A percentile compares a stretch with the other conserved stretches of the same genome.
Evolutionary conservation across 208 protist genomes (phyloP).

Genomic region (Zelonia costaricensis): DNA sequence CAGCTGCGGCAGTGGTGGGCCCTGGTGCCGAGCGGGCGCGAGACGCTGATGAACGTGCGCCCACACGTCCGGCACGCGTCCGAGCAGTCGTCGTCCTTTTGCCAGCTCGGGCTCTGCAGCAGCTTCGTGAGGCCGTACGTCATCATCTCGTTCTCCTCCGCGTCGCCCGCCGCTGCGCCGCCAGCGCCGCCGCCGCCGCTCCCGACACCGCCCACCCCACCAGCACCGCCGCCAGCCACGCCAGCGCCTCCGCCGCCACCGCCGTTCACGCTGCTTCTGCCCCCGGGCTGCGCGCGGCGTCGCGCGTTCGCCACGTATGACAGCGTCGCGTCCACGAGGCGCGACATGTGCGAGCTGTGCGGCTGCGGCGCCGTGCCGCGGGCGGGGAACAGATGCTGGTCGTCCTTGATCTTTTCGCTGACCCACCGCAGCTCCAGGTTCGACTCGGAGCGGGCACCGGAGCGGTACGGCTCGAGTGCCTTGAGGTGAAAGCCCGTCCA

Average conservation of each 20-base stretch:
- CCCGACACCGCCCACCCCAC: not conserved
- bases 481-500: conserved; percentile 31
- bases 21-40: conserved; percentile 28
- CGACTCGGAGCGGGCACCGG: conserved; percentile 30
- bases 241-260: not conserved
- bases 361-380: conserved; percentile 11
- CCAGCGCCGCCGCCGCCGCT: not conserved
- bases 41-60: conserved; percentile 34
- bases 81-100: conserved; percentile 50
- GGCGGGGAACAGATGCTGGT: conserved; percentile 61
- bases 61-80: conserved; percentile 48
- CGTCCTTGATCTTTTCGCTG: conserved; percentile 47
- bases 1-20: conserved; percentile 76
- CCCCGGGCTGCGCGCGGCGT: conserved; percentile 14
- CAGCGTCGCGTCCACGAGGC: conserved; percentile 24
- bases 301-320: conserved; percentile 31
- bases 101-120: conserved; percentile 57
- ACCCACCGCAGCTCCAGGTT: conserved; percentile 42
- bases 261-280: not conserved
- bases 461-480: conserved; percentile 23
- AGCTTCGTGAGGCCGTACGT: conserved; percentile 37
- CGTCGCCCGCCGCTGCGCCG: not conserved
- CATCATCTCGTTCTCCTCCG: conserved; percentile 40
- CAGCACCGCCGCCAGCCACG: not conserved
- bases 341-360: conserved; percentile 16